These are phyloP conservation scores for Aphanoascus verrucosus DNA, from an alignment of 2,329 filamentous ascomycete species.

Conservation along the genomic window DNA sequence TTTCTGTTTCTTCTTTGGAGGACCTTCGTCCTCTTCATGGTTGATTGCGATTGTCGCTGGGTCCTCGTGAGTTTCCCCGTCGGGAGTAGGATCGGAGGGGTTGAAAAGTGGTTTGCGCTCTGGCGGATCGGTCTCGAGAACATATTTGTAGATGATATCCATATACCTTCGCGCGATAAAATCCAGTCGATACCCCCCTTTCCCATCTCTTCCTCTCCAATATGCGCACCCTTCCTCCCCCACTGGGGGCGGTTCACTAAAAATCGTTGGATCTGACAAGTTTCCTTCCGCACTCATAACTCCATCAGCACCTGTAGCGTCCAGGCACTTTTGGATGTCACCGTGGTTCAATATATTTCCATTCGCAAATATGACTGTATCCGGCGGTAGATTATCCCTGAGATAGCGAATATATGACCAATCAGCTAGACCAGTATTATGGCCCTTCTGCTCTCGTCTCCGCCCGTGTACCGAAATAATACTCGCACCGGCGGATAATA, in stretches of 20 bases:
- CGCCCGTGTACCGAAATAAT: conserved; percentile 89
- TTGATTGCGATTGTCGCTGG: neutral
- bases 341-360: conserved; percentile 77
- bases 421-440: conserved; percentile 85
- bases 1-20: conserved; percentile 41
- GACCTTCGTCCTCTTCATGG: conserved; percentile 36
- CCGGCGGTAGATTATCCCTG: conserved; percentile 67
- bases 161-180: conserved; percentile 79
- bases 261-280: conserved; percentile 81
- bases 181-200: conserved; percentile 79
- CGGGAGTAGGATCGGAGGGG: conserved; percentile 39
- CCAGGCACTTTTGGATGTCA: conserved; percentile 67
- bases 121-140: conserved; percentile 55
- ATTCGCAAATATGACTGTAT: conserved; percentile 93
- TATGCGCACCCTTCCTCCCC: conserved; percentile 67
- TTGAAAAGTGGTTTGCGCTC: conserved; percentile 62
- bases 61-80: conserved; percentile 22
- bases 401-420: conserved; percentile 78
- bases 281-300: conserved; percentile 97
- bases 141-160: conserved; percentile 75
- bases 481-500: conserved; percentile 77
- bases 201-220: conserved; percentile 69
- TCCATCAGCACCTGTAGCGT: conserved; percentile 76
- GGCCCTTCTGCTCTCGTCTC: conserved; percentile 83
- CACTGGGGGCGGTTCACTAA: conserved; percentile 54